Evolutionary conservation across 225 moss, liverwort and hornwort species (phyloP).

Genomic region (Lunularia cruciata): DNA sequence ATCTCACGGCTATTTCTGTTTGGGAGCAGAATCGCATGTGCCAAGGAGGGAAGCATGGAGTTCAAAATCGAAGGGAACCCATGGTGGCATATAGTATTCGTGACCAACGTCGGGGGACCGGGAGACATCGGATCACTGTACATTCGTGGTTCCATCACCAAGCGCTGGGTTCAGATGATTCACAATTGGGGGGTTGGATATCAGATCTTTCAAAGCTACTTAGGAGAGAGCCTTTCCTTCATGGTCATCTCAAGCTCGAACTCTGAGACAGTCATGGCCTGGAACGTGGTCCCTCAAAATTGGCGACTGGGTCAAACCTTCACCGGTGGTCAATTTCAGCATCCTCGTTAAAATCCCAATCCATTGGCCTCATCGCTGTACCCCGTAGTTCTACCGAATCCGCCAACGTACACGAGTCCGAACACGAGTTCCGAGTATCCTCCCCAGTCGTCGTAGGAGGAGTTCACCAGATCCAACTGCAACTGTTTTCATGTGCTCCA

Average conservation of each 20-base stretch:
- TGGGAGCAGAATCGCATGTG: conserved; percentile 29
- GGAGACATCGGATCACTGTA: conserved; percentile 36
- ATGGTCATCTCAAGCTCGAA: conserved; percentile 45
- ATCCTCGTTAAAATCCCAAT: conserved; percentile 3
- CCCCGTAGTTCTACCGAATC: no score
- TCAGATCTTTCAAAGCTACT: conserved; percentile 30
- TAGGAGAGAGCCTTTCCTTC: conserved; percentile 36
- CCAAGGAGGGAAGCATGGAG: conserved; percentile 35
- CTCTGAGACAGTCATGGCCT: conserved; percentile 36
- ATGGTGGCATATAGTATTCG: conserved; percentile 47
- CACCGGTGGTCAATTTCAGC: conserved; percentile 35
- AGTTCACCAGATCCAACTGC: no score
- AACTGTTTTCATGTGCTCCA: no score
- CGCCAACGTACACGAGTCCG: no score
- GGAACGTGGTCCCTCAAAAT: conserved; percentile 32
- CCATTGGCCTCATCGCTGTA: no score
- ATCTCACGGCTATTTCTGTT: no score
- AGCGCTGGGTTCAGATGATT: conserved; percentile 20
- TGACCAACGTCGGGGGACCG: conserved; percentile 39
- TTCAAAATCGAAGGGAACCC: conserved; percentile 33
- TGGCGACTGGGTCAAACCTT: conserved; percentile 41
- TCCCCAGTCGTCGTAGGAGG: no score
- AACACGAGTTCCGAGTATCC: no score
- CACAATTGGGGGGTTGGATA: conserved; percentile 42
- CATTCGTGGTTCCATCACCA: conserved; percentile 19